Conservation (phyloP, 345 rosid species). For the Salix dunnii region DNA sequence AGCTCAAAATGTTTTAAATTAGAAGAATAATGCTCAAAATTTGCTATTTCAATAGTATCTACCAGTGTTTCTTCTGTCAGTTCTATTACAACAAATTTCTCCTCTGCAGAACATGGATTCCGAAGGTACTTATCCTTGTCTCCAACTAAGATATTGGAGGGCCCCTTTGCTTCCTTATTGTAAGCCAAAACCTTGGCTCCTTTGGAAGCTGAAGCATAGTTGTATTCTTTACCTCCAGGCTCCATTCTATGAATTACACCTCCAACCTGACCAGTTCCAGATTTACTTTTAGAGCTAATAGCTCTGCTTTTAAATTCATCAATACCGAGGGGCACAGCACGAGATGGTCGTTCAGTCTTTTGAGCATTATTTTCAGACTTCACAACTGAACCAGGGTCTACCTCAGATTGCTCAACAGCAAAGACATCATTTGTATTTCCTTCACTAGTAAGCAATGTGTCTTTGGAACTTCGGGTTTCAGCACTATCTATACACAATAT, state of each 20-base stretch:
- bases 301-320: slow-evolving; percentile 94
- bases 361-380: slow-evolving; percentile 28
- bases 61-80: slow-evolving; percentile 96
- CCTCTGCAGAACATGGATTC: slow-evolving; percentile 91
- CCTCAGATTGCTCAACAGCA: slow-evolving; percentile 22
- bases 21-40: slow-evolving; percentile 92
- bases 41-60: slow-evolving; percentile 71
- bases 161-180: slow-evolving; percentile 95
- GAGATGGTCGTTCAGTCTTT: slow-evolving; percentile 49
- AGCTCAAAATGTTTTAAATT: slow-evolving; percentile 80
- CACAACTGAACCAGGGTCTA: slow-evolving; percentile 20
- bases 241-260: slow-evolving; percentile 73
- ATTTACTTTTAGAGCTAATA: slow-evolving; percentile 55
- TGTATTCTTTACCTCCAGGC: slow-evolving; percentile 85
- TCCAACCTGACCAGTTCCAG: slow-evolving; percentile 57
- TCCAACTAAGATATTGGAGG: slow-evolving; percentile 63
- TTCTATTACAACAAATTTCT: slow-evolving; percentile 73
- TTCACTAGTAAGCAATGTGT: slow-evolving; percentile 21
- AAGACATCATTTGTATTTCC: slow-evolving; percentile 20
- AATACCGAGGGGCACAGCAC: slow-evolving; percentile 62
- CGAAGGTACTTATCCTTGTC: slow-evolving; percentile 92
- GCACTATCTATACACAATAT: slow-evolving; percentile 17
- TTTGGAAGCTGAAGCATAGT: slow-evolving; percentile 84
- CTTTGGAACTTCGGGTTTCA: slow-evolving; percentile 22
- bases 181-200: slow-evolving; percentile 80